These are phyloP conservation scores for Aspergillus neoniger DNA, from an alignment of 2,329 filamentous ascomycete genomes.

Conservation along the genomic window DNA sequence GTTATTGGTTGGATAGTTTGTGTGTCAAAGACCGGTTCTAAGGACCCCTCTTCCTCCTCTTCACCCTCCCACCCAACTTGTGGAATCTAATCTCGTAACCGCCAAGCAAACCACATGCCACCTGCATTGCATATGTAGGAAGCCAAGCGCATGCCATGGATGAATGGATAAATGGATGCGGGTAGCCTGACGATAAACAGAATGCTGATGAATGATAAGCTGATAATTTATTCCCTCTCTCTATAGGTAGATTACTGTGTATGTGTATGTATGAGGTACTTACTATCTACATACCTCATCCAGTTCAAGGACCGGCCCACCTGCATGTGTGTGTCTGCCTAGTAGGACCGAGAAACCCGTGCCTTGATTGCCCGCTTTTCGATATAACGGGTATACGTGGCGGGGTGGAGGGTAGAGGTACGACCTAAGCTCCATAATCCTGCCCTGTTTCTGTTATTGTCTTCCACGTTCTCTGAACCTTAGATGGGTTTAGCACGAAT, in stretches of 20 bases:
- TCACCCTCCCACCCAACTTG: no score
- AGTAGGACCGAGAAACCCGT: neutral
- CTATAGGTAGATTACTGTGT: no score
- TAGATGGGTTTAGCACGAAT: slow-evolving; percentile 1
- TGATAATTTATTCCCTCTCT: neutral
- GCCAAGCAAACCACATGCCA: slow-evolving; percentile 1
- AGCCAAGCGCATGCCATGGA: neutral
- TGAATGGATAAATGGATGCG: neutral
- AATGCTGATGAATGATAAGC: neutral
- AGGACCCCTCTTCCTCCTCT: no score
- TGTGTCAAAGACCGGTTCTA: no score
- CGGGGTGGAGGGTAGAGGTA: no score
- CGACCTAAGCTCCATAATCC: neutral
- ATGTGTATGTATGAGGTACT: no score
- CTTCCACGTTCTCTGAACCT: neutral
- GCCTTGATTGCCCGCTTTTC: neutral
- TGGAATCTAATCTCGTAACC: neutral
- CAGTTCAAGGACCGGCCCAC: no score
- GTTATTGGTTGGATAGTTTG: no score
- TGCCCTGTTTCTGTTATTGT: neutral
- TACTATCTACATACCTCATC: no score
- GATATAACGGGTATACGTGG: no score
- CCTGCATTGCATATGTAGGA: slow-evolving; percentile 1
- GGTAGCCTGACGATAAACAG: neutral
- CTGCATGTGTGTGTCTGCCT: neutral